These are phyloP conservation scores for Colletotrichum liaoningense DNA, from an alignment of 2,329 filamentous ascomycete species.

Conservation along the genomic window DNA sequence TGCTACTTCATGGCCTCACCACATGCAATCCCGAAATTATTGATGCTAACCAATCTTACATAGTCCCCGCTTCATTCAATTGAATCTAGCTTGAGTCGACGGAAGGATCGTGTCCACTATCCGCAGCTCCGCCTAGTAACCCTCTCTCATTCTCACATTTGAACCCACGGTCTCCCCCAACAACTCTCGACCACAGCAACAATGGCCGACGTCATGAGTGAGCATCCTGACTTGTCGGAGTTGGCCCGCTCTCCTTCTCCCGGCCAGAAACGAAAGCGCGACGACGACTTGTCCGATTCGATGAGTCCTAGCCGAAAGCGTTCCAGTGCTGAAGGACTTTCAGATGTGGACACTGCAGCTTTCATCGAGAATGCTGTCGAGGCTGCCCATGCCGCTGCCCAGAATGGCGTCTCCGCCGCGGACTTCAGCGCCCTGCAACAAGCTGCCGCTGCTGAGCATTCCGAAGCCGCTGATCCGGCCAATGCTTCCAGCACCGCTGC, in stretches of 20 bases:
- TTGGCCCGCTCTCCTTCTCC: conserved; percentile 52
- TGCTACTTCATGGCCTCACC: not conserved
- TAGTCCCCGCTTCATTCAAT: not conserved
- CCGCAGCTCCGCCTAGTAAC: not conserved
- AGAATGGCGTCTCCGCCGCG: conserved; percentile 59
- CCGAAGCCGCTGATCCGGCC: conserved; percentile 60
- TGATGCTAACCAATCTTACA: not conserved
- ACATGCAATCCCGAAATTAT: not conserved
- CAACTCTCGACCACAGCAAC: conserved; percentile 17
- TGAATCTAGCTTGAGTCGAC: not conserved
- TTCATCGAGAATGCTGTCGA: conserved; percentile 68
- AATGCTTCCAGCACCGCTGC: conserved; percentile 70
- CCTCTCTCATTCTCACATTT: not conserved
- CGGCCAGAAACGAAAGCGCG: conserved; percentile 67
- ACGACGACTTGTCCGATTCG: conserved; percentile 56
- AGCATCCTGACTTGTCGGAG: conserved; percentile 60
- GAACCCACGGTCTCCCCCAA: not conserved
- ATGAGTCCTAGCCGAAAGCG: conserved; percentile 66
- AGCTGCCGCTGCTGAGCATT: conserved; percentile 59
- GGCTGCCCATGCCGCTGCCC: conserved; percentile 49
- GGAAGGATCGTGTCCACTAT: not conserved
- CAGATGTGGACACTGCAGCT: conserved; percentile 57
- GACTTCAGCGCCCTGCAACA: conserved; percentile 69
- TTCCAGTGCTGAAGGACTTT: conserved; percentile 54
- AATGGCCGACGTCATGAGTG: conserved; percentile 62